phyloP scores from a whole-genome alignment of 2,329 filamentous ascomycete species.

The Arthrobotrys conoides region DNA sequence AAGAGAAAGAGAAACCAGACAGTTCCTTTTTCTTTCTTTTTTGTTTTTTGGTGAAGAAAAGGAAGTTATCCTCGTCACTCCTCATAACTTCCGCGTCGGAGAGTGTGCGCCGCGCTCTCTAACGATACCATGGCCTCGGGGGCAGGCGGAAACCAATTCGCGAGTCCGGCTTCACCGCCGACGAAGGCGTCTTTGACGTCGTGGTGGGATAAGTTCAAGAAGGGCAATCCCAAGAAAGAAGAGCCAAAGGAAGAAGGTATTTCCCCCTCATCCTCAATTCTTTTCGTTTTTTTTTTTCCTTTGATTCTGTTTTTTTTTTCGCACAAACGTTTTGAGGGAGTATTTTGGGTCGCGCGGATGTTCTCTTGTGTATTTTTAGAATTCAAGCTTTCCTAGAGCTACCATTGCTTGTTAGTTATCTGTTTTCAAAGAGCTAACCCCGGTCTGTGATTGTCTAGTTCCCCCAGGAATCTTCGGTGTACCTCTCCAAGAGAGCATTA shows the following conservation, averaged over 20 bases:
- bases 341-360: conserved; percentile 3
- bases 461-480: conserved; percentile 91
- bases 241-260: conserved; percentile 67
- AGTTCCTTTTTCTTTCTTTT: not conserved
- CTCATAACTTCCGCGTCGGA: conserved; percentile 6
- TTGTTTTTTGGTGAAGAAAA: not conserved
- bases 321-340: not conserved
- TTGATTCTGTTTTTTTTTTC: not conserved
- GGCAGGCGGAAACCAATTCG: conserved; percentile 63
- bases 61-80: not conserved
- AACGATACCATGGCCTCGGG: conserved; percentile 47
- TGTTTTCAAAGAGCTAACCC: conserved; percentile 8
- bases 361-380: not conserved
- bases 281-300: not conserved
- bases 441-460: conserved; percentile 29
- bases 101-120: conserved; percentile 6
- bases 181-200: conserved; percentile 90
- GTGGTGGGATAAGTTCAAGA: conserved; percentile 95
- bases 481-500: conserved; percentile 91
- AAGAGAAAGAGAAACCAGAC: not conserved
- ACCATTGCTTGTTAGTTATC: conserved; percentile 12
- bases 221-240: conserved; percentile 73
- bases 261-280: conserved; percentile 18
- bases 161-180: conserved; percentile 77
- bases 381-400: conserved; percentile 16